Evolutionary conservation across 345 rosid species (phyloP), one percentile per base, ranked within the genome.

Genomic region (Gossypium mustelinum): DNA sequence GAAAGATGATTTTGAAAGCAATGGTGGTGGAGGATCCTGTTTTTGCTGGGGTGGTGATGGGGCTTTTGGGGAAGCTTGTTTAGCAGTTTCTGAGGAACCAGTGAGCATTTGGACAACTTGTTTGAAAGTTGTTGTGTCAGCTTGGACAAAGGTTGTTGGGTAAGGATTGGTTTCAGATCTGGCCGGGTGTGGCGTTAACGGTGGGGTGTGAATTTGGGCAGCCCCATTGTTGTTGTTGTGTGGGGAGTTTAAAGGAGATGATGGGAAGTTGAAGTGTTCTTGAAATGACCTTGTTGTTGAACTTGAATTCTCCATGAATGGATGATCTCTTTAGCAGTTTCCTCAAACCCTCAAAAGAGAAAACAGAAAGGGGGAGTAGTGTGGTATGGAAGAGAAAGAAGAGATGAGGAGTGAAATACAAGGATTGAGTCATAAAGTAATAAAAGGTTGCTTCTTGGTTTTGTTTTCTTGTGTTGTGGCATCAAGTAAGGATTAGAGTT

Each of bases 91-190:
- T 5, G 90, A 73, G 41, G 89, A 87, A 17, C 97, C 98, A 22
- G 98, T 92, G 20, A 92, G 98, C 97, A 92, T 87, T 77, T 94
- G 98, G 72, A 94, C 98, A 55, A 94, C 98, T 57, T 90, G 95
- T 80, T 90, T 94, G 97, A 92, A 94, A 80, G 84, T 85, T 62
- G 91, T 79, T 61, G 95, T 81, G 86, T 94, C 96, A 1, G 96
- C 96, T 73, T 94, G 98, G 67, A 94, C 97, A 69, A 94, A 94
- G 75, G 98, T 92, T 18, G 98, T 94, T 17, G 97, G 98, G 79
- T 89, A 89, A 73, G 98, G 98, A 79, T 85, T 94, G 39, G 94
- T 52, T 73, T 95, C 94, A 82, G 97, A 92, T 88, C 97, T 91
- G 86, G 96, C 74, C 67, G 94, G 85, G 17, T 80, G 76, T 66